These are phyloP conservation scores for Dactylellina leptospora DNA, from an alignment of 2,329 filamentous ascomycete genomes.

Conservation along the genomic window DNA sequence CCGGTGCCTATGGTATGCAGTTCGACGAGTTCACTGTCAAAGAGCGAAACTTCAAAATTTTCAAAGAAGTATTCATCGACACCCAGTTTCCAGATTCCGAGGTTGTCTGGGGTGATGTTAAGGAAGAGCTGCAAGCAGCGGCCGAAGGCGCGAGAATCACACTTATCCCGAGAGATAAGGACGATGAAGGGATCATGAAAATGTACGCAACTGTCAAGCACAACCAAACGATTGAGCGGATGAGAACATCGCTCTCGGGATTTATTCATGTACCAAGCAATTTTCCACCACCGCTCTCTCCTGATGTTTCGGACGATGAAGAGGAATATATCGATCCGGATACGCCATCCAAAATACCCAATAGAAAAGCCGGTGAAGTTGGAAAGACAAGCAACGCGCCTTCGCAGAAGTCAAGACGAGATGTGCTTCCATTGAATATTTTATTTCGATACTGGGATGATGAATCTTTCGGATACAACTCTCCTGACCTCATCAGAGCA, in stretches of 20 bases:
- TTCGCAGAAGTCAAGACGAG: background rate
- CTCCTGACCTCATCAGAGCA: slow-evolving; percentile 29
- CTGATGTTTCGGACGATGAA: slow-evolving; percentile 18
- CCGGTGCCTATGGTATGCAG: slow-evolving; percentile 40
- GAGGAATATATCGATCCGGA: background rate
- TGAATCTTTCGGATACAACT: slow-evolving; percentile 46
- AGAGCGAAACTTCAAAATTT: slow-evolving; percentile 25
- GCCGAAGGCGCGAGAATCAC: slow-evolving; percentile 21
- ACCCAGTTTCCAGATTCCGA: slow-evolving; percentile 37
- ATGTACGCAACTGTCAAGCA: slow-evolving; percentile 15
- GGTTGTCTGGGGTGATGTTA: slow-evolving; percentile 12
- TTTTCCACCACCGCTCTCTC: slow-evolving; percentile 3
- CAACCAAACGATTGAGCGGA: slow-evolving; percentile 7
- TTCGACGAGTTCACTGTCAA: slow-evolving; percentile 28
- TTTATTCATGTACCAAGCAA: slow-evolving; percentile 13
- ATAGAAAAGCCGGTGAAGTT: slow-evolving; percentile 1
- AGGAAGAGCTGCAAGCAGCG: slow-evolving; percentile 32
- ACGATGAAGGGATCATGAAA: slow-evolving; percentile 21
- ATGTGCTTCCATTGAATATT: slow-evolving; percentile 17
- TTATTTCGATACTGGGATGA: slow-evolving; percentile 46
- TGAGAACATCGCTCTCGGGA: slow-evolving; percentile 18
- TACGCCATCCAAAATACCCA: slow-evolving; percentile 34
- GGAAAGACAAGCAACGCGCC: background rate
- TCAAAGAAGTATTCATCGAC: slow-evolving; percentile 37
- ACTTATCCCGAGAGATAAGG: slow-evolving; percentile 7